A percentile compares a stretch with the other conserved stretches of the same genome.
These are phyloP conservation scores for Lonicera japonica DNA, from an alignment of 129 eudicot genomes.

Conservation along the genomic window DNA sequence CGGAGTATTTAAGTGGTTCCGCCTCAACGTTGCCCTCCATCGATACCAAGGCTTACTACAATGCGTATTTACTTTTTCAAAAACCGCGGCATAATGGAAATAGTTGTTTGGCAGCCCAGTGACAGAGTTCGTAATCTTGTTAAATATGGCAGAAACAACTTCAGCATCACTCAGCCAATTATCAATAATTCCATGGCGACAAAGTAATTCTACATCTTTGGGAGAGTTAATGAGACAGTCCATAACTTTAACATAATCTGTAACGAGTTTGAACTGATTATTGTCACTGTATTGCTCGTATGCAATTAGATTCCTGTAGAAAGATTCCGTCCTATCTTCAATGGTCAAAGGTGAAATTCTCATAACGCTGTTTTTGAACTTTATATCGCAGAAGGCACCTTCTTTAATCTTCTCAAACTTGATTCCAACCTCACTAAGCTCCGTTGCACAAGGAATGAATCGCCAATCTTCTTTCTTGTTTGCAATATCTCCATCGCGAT, in stretches of 20 bases:
- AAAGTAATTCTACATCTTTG: slow-evolving; percentile 13
- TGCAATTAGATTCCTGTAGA: slow-evolving; percentile 15
- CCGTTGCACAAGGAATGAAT: neutral
- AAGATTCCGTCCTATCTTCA: slow-evolving; percentile 4
- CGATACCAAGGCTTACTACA: neutral
- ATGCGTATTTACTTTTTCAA: slow-evolving; percentile 8
- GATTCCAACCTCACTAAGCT: slow-evolving; percentile 18
- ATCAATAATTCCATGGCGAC: neutral
- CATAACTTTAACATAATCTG: slow-evolving; percentile 11
- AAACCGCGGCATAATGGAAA: neutral
- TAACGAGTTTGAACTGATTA: neutral
- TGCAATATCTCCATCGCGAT: neutral
- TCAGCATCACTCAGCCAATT: slow-evolving; percentile 15
- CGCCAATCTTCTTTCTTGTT: neutral
- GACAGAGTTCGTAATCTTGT: neutral
- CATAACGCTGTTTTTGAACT: slow-evolving; percentile 12
- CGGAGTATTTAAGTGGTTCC: slow-evolving; percentile 12
- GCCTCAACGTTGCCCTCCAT: slow-evolving; percentile 14
- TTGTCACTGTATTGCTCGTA: slow-evolving; percentile 8
- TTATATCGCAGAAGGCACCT: neutral
- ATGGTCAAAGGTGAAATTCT: slow-evolving; percentile 5
- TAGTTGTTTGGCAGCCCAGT: neutral
- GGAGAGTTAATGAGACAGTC: slow-evolving; percentile 11
- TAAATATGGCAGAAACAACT: slow-evolving; percentile 11
- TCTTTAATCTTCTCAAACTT: slow-evolving; percentile 1